phyloP scores from a whole-genome alignment of 176 grass and related monocot species.

The Aechmea fasciata region DNA sequence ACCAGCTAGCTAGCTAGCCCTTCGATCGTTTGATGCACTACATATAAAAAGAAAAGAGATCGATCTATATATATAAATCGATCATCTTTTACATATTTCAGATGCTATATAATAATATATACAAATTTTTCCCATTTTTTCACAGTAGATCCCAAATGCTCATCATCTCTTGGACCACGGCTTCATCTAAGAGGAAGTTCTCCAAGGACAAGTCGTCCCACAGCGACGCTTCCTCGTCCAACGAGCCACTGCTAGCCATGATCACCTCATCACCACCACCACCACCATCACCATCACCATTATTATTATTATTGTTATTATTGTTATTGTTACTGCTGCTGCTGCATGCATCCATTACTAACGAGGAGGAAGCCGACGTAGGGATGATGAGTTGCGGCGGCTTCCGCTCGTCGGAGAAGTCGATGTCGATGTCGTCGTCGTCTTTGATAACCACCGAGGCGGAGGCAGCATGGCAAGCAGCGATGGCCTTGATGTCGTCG shows the following conservation, averaged over 20 bases:
- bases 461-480: neutral
- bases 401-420: neutral
- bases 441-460: no score
- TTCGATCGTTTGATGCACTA: no score
- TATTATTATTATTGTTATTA: no score
- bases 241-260: neutral
- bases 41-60: no score
- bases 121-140: no score
- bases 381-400: neutral
- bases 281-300: no score
- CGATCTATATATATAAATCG: no score
- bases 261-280: neutral
- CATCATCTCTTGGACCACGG: neutral
- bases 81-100: no score
- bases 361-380: neutral
- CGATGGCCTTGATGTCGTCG: neutral
- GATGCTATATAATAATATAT: no score
- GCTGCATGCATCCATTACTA: no score
- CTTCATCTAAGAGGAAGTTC: neutral
- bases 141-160: neutral
- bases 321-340: no score
- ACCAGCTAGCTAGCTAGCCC: no score
- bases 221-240: neutral
- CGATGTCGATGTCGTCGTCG: neutral
- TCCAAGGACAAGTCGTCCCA: neutral